Base-by-base conservation (phyloP, 2,329 filamentous ascomycete genomes). In the Coccinonectria pachysandricola region DNA sequence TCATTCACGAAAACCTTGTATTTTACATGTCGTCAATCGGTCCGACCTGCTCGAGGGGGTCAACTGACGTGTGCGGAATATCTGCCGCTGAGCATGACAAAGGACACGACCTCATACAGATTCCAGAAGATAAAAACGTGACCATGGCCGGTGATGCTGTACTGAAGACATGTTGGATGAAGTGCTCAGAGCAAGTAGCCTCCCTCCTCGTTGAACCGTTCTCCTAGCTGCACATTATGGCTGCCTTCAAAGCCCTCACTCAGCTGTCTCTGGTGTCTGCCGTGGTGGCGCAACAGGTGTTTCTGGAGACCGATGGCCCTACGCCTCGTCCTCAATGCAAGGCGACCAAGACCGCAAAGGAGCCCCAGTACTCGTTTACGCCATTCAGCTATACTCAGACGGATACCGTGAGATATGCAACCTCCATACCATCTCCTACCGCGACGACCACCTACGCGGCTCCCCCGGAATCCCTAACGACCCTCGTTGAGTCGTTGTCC, bases 381-480 rank as follows among this genome's bases (percentile, higher is more conserved):
- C 36, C 40, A 1, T 53, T 53, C 20, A 44, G 43, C 12, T 52
- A 45, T 15, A 52, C 47, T 4, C 40, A 49, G n/a, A 46, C 47
- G 1, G 47, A 49, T 4, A 52, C 50, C 6, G 40, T 53, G 22
- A 38, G 50, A 26, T 50, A 50, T 29, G 50, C 50, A 3, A 50
- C 48, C 9, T 44, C 50, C 1, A 36, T 46, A 4, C 42, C 47
- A 4, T 34, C 48, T 3, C 49, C 49, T 4, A 50, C 49, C 4
- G 35, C 46, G 3, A 50, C 50, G 6, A 31, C 40, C 6, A 52
- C 48, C 8, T 53, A 49, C 22, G 50, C 49, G 1, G 30, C 37
- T 5, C 42, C 50, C 6, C 37, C 42, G 8, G 44, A 45, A 22
- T 42, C 43, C 3, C 37, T 52, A 9, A 31, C 29, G 5, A 36